These are phyloP conservation scores for Talaromyces sp. DNA, from an alignment of 2,329 filamentous ascomycete genomes.

Conservation along the genomic window DNA sequence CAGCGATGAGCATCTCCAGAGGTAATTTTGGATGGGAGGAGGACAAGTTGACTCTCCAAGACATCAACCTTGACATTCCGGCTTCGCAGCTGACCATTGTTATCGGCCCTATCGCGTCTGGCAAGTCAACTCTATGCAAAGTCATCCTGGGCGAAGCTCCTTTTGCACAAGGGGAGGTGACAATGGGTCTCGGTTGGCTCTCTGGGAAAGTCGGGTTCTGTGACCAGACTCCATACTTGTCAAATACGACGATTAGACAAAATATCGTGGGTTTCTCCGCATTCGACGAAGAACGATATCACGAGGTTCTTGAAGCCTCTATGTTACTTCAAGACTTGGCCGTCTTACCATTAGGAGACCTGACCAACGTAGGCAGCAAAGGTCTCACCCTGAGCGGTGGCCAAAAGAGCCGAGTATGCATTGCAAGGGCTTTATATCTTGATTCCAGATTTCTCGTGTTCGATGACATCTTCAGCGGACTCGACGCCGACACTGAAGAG, in stretches of 20 bases:
- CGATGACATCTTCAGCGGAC: slow-evolving; percentile 13
- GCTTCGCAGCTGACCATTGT: neutral
- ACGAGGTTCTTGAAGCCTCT: neutral
- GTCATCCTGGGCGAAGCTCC: slow-evolving; percentile 1
- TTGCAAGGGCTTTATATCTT: slow-evolving; percentile 45
- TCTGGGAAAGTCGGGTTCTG: slow-evolving; percentile 32
- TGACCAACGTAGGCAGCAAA: neutral
- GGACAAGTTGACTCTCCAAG: slow-evolving; percentile 1
- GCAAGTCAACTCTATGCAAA: slow-evolving; percentile 9
- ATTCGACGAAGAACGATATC: slow-evolving; percentile 28
- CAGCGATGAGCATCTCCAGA: slow-evolving; percentile 2
- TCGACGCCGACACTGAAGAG: slow-evolving; percentile 10
- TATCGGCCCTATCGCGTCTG: slow-evolving; percentile 3
- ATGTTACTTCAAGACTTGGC: neutral
- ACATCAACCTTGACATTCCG: neutral
- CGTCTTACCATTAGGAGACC: neutral
- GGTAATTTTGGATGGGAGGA: slow-evolving; percentile 8
- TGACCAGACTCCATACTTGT: slow-evolving; percentile 28
- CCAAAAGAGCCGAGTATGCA: neutral
- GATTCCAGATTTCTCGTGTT: slow-evolving; percentile 30
- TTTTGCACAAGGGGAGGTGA: slow-evolving; percentile 3
- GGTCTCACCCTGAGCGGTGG: neutral
- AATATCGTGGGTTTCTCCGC: slow-evolving; percentile 25
- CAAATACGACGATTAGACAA: slow-evolving; percentile 27
- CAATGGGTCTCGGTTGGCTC: neutral